Evolutionary conservation across 2,329 filamentous ascomycete genomes (phyloP), one percentile per base, ranked within the genome.

Genomic region (Cytospora piceae): DNA sequence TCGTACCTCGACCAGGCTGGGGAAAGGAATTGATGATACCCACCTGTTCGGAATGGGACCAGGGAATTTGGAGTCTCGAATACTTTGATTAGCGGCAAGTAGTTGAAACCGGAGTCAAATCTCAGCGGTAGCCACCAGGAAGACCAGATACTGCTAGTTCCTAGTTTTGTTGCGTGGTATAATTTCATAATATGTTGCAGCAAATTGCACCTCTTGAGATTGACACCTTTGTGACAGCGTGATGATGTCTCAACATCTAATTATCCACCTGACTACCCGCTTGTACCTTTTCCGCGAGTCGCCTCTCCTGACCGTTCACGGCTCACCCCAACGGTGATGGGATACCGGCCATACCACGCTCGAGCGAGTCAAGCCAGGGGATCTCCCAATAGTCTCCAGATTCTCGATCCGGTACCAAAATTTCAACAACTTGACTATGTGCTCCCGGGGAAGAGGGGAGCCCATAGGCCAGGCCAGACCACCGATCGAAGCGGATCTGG

Each of bases 21-120:
- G 59, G 51, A n/a, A 46, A 53, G 31, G 46, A 52, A 37, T 62
- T 32, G 27, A 46, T 51, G 60, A 62, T 62, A 61, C 51, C 59
- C 59, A 22, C 51, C 51, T 55, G 27, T 29, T 54, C 53, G 52
- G 60, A 63, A 63, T 57, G 60, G 54, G 39, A 24, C 39, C 55
- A 24, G 20, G 52, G 31, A 49, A 34, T 24, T 55, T 39, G 29
- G 54, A 42, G 51, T 54, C 52, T 49, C 29, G 60, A 14, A 39
- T 9, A 22, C 7, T 24, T 56, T 37, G 58, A 56, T 46, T 31
- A 27, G 59, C 59, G 34, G 42, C 14, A 24, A 22, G 1, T 31
- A n/a, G n/a, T 34, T 51, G 14, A 9, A 17, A 49, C 29, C 53
- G 9, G 17, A 56, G 31, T 11, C 20, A 27, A 55, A 24, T 20